Evolutionary conservation across 306 rosid genomes (phyloP).

Genomic region (Sicyos edulis): DNA sequence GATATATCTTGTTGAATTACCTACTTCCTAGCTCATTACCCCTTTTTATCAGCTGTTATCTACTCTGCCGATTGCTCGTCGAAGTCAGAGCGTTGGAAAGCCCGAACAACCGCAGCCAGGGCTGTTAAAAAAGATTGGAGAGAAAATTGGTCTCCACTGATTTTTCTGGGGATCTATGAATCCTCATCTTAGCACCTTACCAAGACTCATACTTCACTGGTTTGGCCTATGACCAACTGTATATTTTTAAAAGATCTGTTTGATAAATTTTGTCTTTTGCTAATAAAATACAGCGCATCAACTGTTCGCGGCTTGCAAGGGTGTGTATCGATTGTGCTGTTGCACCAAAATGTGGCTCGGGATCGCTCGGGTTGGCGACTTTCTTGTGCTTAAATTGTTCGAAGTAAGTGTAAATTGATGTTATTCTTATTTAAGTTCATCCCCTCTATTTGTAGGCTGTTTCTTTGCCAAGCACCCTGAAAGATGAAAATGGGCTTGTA

Average conservation of each 20-base stretch:
- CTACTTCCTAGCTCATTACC: constrained; percentile 35
- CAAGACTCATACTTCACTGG: constrained; percentile 8
- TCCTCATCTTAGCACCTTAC: not conserved
- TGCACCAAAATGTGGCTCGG: not conserved
- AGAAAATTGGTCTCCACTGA: not conserved
- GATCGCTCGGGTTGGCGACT: not conserved
- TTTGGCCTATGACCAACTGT: constrained; percentile 17
- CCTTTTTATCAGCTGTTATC: constrained; percentile 18
- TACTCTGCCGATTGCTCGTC: not conserved
- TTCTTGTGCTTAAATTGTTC: constrained; percentile 9
- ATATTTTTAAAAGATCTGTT: constrained; percentile 22
- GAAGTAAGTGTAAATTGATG: constrained; percentile 6
- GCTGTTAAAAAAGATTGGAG: not conserved
- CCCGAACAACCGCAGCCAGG: not conserved
- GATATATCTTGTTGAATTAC: constrained; percentile 52
- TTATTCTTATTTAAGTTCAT: not conserved
- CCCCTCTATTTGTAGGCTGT: not conserved
- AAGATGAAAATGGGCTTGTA: constrained; percentile 11
- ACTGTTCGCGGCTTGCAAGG: not conserved
- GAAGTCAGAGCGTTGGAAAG: not conserved
- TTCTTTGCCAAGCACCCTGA: not conserved
- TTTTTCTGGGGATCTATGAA: not conserved
- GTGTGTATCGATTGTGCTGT: not conserved
- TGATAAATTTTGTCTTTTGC: constrained; percentile 15
- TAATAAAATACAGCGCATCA: constrained; percentile 11